Evolutionary conservation across 75 land plant genomes (phyloP).

Genomic region (Pinus tabuliformis): DNA sequence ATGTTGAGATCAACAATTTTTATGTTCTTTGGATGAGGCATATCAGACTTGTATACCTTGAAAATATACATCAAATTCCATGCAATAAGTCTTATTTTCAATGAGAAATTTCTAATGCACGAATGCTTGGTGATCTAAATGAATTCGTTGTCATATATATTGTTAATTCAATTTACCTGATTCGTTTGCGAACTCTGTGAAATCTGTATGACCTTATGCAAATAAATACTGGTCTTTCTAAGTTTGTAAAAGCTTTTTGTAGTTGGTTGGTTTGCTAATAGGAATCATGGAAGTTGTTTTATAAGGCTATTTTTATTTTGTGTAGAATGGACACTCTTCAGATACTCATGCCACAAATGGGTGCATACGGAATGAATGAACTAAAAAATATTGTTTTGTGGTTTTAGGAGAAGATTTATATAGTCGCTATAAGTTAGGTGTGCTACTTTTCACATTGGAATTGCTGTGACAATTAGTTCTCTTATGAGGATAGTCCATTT

Average conservation of each 20-base stretch:
- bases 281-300: not conserved
- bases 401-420: slow-evolving; percentile 76
- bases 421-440: slow-evolving; percentile 27
- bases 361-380: slow-evolving; percentile 61
- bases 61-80: too few relatives aligned
- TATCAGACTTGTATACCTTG: too few relatives aligned
- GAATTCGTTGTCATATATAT: not conserved
- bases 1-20: too few relatives aligned
- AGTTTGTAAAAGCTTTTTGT: not conserved
- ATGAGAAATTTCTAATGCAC: too few relatives aligned
- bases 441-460: too few relatives aligned
- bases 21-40: too few relatives aligned
- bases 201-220: not conserved
- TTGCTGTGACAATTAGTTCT: too few relatives aligned
- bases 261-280: not conserved
- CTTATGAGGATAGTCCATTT: too few relatives aligned
- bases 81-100: too few relatives aligned
- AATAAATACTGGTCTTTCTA: not conserved
- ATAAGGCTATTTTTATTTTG: not conserved
- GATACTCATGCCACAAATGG: slow-evolving; percentile 60
- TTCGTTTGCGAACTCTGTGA: not conserved
- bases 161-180: not conserved
- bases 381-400: slow-evolving; percentile 66
- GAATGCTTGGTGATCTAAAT: not conserved
- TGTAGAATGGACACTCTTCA: slow-evolving; percentile 75